phyloP scores from a whole-genome alignment of 1,284 basidiomycete genomes.

The Rhodotorula sp. region DNA sequence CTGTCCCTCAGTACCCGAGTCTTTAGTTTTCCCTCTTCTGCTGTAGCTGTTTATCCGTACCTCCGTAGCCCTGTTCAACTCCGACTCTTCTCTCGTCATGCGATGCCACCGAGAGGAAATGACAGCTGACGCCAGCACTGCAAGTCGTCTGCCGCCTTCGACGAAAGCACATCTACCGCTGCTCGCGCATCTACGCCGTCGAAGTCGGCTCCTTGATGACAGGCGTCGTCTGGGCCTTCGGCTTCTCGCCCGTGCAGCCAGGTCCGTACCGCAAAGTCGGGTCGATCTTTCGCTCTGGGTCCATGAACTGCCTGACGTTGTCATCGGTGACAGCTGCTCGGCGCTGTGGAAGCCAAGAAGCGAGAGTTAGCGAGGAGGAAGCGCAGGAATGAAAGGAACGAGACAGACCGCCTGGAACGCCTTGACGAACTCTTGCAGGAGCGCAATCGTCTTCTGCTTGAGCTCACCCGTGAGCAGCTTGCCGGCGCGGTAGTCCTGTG shows the following conservation, averaged over 20 bases:
- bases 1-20: no score
- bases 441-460: slow-evolving; percentile 82
- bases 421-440: slow-evolving; percentile 78
- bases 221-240: neutral
- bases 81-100: no score
- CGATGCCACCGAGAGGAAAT: no score
- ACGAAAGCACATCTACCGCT: no score
- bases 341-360: slow-evolving; percentile 55
- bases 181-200: neutral
- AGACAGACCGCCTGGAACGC: slow-evolving; percentile 77
- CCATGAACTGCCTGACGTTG: slow-evolving; percentile 76
- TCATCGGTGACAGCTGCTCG: slow-evolving; percentile 79
- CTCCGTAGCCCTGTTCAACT: no score
- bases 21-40: no score
- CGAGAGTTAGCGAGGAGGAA: slow-evolving; percentile 30
- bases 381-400: slow-evolving; percentile 28
- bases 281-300: slow-evolving; percentile 73
- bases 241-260: slow-evolving; percentile 29
- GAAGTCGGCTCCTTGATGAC: neutral
- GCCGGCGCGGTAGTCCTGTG: slow-evolving; percentile 88
- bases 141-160: no score
- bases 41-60: no score
- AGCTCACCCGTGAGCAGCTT: slow-evolving; percentile 85
- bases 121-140: no score
- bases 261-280: slow-evolving; percentile 30